Conservation (phyloP, 768 basidiomycete genomes). For the Tylopilus sp. region DNA sequence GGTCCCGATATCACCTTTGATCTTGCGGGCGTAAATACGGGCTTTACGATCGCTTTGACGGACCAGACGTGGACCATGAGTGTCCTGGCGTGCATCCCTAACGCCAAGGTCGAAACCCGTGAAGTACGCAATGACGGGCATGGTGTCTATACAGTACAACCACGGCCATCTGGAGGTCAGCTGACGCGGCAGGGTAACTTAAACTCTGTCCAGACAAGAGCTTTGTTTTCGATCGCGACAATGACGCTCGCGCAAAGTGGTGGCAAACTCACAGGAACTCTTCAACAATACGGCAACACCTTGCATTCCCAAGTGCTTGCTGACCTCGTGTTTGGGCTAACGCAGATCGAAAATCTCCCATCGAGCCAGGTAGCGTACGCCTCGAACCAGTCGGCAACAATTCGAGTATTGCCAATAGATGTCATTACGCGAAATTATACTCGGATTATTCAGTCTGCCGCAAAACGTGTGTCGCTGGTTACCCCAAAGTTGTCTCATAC, state of each 20-base stretch:
- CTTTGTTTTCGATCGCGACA: conserved; percentile 22
- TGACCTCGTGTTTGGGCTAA: conserved; percentile 20
- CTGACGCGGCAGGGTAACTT: conserved; percentile 24
- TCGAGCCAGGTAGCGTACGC: background rate
- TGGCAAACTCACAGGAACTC: background rate
- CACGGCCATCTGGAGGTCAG: conserved; percentile 3
- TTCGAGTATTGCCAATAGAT: conserved; percentile 7
- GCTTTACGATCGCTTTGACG: conserved; percentile 9
- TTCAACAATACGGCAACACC: accelerated
- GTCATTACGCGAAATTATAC: conserved; percentile 19
- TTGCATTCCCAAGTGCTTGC: conserved; percentile 19
- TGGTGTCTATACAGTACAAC: conserved; percentile 19
- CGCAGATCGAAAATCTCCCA: conserved; percentile 13
- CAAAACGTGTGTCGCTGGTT: conserved; percentile 21
- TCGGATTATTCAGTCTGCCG: conserved; percentile 16
- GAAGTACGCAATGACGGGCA: conserved; percentile 23
- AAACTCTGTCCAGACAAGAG: conserved; percentile 19
- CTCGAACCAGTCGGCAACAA: background rate
- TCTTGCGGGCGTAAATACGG: conserved; percentile 7
- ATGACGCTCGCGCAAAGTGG: conserved; percentile 3
- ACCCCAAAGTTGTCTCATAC: background rate
- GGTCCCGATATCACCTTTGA: conserved; percentile 7
- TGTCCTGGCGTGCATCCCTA: conserved; percentile 21
- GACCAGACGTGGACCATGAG: conserved; percentile 23
- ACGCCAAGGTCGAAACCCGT: conserved; percentile 25